Base-by-base conservation (phyloP, 176 grass and related monocot species). In the Poa pratensis region DNA sequence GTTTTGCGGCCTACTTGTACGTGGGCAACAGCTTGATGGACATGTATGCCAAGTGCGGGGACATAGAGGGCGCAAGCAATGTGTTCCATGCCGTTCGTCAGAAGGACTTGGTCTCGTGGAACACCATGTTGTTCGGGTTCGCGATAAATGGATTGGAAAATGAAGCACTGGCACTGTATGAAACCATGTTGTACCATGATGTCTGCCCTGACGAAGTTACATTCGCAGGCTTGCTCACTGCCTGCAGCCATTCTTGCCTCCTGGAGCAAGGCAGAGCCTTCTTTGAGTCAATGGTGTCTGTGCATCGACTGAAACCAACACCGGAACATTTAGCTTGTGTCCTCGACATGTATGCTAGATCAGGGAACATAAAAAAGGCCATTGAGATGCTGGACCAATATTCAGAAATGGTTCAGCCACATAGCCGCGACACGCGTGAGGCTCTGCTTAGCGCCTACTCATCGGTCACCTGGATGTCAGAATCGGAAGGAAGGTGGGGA, bases 31-130 rank as follows among this genome's bases (percentile, higher is more conserved):
- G 90, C 79, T 87, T 94, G 49, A 75, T 94, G 48, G 88, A 92
- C 80, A 90, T 94, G 87, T 94, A 94, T 80, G 78, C 82, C 62
- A 94, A 90, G 79, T 94, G 90, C 0, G 93, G 93, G 8, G 87
- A 90, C 53, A 37, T 92, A 9, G 40, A 86, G 6, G 52, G 82
- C 6, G 54, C 79, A n/a, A 73, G 14, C 37, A 76, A 63, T 81
- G 82, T 88, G 30, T 92, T 92, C 75, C 49, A 62, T 58, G 39
- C 11, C 10, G 62, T 86, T 18, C 10, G 35, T 55, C 18, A 7
- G 7, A 92, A 92, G 61, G 90, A 94, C 37, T 22, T 92, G 59
- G 80, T 94, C 3, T 88, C 93, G 35, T 94, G 93, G 90, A 94
- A 94, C 49, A 82, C 90, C 17, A 92, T 94, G 87, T 7, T 94